phyloP scores from a whole-genome alignment of 2,329 filamentous ascomycete species.

The Teratosphaeria destructans region DNA sequence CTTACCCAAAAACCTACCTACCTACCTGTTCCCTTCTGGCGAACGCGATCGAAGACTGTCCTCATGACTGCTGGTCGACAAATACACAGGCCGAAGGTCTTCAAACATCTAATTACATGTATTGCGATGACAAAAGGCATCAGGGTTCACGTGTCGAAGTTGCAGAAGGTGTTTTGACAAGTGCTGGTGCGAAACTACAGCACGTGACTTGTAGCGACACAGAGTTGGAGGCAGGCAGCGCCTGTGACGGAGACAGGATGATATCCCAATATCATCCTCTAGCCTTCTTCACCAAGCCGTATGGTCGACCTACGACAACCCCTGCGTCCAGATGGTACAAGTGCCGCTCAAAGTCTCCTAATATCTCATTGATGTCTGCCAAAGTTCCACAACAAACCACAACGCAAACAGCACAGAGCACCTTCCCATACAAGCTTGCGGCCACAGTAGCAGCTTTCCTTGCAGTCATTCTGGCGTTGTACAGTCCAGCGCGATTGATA shows the following conservation, averaged over 20 bases:
- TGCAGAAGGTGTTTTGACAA: background rate
- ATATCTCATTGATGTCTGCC: conserved; percentile 18
- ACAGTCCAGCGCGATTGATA: conserved; percentile 28
- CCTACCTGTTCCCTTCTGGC: background rate
- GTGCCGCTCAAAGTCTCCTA: background rate
- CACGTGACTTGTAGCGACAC: background rate
- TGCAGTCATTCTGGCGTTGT: conserved; percentile 38
- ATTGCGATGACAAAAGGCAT: background rate
- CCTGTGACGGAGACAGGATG: background rate
- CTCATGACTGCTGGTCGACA: background rate
- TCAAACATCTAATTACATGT: background rate
- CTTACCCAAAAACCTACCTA: background rate
- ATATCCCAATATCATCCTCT: background rate
- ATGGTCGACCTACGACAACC: background rate
- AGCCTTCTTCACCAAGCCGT: background rate
- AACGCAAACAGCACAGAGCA: background rate
- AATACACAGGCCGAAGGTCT: background rate
- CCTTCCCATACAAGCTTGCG: conserved; percentile 16
- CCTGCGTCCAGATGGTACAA: background rate
- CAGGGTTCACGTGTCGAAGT: too few relatives aligned
- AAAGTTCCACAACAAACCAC: conserved; percentile 4
- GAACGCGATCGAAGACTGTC: background rate
- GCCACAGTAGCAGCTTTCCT: conserved; percentile 24
- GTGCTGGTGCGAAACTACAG: background rate
- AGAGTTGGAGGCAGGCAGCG: background rate